Evolutionary conservation across 2,329 filamentous ascomycete species (phyloP), one percentile per base, ranked within the genome.

Genomic region (Rhynchosporium agropyri): DNA sequence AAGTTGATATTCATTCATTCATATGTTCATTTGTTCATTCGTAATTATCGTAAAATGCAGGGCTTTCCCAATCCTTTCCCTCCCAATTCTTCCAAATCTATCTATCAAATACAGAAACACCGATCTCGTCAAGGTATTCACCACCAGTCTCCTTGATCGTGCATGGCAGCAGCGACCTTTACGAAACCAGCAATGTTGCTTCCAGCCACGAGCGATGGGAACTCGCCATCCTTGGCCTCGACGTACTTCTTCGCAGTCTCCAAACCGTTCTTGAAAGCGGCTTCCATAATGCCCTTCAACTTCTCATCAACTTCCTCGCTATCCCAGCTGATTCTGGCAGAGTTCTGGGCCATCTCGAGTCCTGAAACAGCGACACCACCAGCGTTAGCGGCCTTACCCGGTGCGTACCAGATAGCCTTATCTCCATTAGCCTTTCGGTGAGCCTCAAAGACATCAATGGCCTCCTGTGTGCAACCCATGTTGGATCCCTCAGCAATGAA

Each of bases 261-360:
- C 58, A 98, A 82, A 70, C 92, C 95, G 79, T 92, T 92, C 77
- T 90, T 83, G 82, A 98, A 99, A 77, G 91, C 94, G 69, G 86
- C 84, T 83, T 94, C 89, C 95, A 99, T 99, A 81, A 98, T 98
- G 72, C 79, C 82, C 84, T 96, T 92, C 74, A 99, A 88, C 80
- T 92, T 92, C 71, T 83, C 80, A 79, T 98, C 94, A 69, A 98
- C 95, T 82, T 97, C 90, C 82, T 97, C 90, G 53, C 83, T 75
- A 33, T 91, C 90, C 95, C 95, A 99, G 74, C 80, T 84, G 69
- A 97, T 83, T 65, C 94, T 89, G 78, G 89, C 80, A 69, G 89
- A 94, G 86, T 99, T 98, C 86, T 99, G 95, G 7, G 94, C 93
- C 95, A 99, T 99, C 85, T 99, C 95, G 50, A 99, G 87, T 72